A percentile compares a stretch with the other conserved stretches of the same genome.
Conservation (phyloP, 257 asterid genomes). For the Paulownia fortunei region DNA sequence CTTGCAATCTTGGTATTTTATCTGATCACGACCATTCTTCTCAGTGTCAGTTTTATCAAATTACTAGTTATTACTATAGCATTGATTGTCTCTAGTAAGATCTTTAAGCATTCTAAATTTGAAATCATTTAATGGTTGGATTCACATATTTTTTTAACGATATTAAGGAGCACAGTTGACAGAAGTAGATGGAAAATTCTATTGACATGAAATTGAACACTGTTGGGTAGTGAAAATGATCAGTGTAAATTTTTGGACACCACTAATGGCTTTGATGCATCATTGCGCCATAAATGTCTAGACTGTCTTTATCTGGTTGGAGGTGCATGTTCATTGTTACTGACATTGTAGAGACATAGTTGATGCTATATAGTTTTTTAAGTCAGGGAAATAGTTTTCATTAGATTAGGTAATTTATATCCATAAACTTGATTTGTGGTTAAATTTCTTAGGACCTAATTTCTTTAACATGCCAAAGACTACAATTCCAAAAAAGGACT, state of each 20-base stretch:
- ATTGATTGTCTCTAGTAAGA: background rate
- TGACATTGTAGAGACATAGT: background rate
- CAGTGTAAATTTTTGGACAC: background rate
- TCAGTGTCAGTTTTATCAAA: background rate
- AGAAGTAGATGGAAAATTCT: background rate
- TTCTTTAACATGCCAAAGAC: background rate
- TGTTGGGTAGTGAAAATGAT: background rate
- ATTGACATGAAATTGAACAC: slow-evolving; percentile 3
- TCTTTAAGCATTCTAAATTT: background rate
- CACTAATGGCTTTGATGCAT: background rate
- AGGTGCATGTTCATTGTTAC: background rate
- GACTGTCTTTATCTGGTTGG: background rate
- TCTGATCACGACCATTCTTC: background rate
- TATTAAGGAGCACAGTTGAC: background rate
- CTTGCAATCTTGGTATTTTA: background rate
- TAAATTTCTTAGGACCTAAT: background rate
- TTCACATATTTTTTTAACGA: background rate
- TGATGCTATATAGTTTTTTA: background rate
- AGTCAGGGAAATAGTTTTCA: background rate
- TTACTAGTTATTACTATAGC: background rate
- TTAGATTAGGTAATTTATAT: background rate
- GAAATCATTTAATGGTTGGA: background rate
- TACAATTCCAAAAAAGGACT: background rate
- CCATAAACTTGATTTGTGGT: too few relatives aligned
- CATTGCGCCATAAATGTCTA: too few relatives aligned